phyloP scores from a whole-genome alignment of 1,139 yeast species.

The Hyphopichia khmerensis region DNA sequence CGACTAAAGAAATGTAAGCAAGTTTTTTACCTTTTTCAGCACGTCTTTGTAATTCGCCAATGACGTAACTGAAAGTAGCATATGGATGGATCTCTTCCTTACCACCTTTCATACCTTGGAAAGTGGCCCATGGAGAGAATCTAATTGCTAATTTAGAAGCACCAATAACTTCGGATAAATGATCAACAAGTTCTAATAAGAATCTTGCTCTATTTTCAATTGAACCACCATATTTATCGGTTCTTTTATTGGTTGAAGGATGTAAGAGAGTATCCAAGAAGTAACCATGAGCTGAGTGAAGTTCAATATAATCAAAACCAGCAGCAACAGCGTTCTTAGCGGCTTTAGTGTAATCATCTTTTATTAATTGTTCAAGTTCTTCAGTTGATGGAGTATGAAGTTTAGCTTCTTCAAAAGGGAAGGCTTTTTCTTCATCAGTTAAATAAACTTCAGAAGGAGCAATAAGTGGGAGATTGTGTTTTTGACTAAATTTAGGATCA shows the following conservation, averaged over 20 bases:
- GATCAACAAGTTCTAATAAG: slow-evolving; percentile 55
- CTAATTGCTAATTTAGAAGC: slow-evolving; percentile 54
- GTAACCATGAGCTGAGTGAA: slow-evolving; percentile 72
- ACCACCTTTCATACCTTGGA: slow-evolving; percentile 27
- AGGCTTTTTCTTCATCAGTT: slow-evolving; percentile 20
- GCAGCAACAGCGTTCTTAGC: slow-evolving; percentile 51
- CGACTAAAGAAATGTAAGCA: slow-evolving; percentile 56
- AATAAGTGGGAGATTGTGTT: slow-evolving; percentile 22
- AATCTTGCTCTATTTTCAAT: slow-evolving; percentile 64
- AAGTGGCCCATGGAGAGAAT: slow-evolving; percentile 51
- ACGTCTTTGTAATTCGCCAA: slow-evolving; percentile 36
- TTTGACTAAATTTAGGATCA: slow-evolving; percentile 39
- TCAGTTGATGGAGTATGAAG: slow-evolving; percentile 42
- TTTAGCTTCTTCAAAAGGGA: slow-evolving; percentile 27
- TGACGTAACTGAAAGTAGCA: slow-evolving; percentile 27
- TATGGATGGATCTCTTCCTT: slow-evolving; percentile 24
- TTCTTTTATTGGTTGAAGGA: slow-evolving; percentile 50
- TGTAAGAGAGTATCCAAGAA: slow-evolving; percentile 59
- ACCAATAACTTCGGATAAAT: slow-evolving; percentile 50
- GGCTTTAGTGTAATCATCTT: slow-evolving; percentile 36
- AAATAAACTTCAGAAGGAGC: slow-evolving; percentile 26
- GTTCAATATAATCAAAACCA: slow-evolving; percentile 71
- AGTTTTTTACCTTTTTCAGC: slow-evolving; percentile 36
- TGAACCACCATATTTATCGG: slow-evolving; percentile 67
- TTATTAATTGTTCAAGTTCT: slow-evolving; percentile 31